Conservation (phyloP, 2,329 filamentous ascomycete genomes). For the Rhynchosporium secalis region DNA sequence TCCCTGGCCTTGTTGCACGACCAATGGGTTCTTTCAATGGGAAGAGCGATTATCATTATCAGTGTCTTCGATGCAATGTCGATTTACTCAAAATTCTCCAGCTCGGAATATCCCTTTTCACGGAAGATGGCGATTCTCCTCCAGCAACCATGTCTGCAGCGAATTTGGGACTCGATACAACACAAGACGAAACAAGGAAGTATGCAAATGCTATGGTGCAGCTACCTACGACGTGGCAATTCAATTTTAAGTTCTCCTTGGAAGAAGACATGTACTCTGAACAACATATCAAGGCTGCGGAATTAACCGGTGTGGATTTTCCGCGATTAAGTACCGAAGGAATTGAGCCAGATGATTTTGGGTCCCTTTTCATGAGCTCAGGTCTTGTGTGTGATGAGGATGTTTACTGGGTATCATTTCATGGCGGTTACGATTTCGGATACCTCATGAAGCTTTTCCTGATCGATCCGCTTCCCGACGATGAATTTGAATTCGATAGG, state of each 20-base stretch:
- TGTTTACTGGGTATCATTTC: conserved; percentile 95
- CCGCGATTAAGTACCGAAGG: conserved; percentile 79
- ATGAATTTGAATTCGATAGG: conserved; percentile 85
- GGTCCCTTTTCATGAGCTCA: conserved; percentile 84
- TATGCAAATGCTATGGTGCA: conserved; percentile 50
- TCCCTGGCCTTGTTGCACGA: conserved; percentile 93
- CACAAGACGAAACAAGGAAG: conserved; percentile 44
- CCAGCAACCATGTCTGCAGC: conserved; percentile 60
- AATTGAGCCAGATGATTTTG: conserved; percentile 88
- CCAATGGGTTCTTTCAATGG: conserved; percentile 93
- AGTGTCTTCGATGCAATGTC: conserved; percentile 94
- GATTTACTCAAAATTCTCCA: conserved; percentile 98
- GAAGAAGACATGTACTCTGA: conserved; percentile 98
- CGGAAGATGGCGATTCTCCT: conserved; percentile 82
- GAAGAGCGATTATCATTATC: conserved; percentile 98
- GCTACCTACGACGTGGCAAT: conserved; percentile 93
- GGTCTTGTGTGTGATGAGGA: conserved; percentile 85
- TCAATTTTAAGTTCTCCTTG: conserved; percentile 96
- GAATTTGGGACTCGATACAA: conserved; percentile 43
- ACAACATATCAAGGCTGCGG: conserved; percentile 87
- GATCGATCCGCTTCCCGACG: conserved; percentile 78
- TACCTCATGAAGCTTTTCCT: conserved; percentile 94
- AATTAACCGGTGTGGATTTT: conserved; percentile 92
- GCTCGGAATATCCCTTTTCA: conserved; percentile 91
- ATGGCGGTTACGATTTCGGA: conserved; percentile 97